Percentiles rank a stretch among this genome's conserved stretches.
Evolutionary conservation across 2,329 filamentous ascomycete species (phyloP).

Genomic region (Lecanoromycetidae sp.): DNA sequence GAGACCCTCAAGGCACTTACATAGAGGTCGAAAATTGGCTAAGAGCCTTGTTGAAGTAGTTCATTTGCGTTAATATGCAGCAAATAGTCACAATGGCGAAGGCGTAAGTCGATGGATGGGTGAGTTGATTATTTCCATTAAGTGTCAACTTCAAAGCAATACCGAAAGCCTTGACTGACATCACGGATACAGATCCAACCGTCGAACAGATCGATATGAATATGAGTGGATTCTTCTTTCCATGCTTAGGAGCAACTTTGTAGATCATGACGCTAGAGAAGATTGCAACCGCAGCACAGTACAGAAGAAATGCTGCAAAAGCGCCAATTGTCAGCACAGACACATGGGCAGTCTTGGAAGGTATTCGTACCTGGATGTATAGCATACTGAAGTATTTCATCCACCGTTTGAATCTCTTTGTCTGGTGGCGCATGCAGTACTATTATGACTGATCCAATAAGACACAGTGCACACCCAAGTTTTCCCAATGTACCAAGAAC

Average conservation of each 20-base stretch:
- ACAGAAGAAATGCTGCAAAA: conserved; percentile 68
- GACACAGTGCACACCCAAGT: conserved; percentile 87
- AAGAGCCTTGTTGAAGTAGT: conserved; percentile 98
- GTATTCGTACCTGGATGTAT: conserved; percentile 65
- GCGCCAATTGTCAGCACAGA: conserved; percentile 18
- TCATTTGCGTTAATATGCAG: conserved; percentile 98
- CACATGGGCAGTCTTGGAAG: conserved; percentile 20
- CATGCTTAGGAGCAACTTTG: conserved; percentile 74
- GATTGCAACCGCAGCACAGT: conserved; percentile 64
- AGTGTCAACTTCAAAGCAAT: conserved; percentile 95
- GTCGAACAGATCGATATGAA: conserved; percentile 97
- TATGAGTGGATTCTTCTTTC: conserved; percentile 89
- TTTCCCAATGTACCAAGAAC: conserved; percentile 82
- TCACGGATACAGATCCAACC: conserved; percentile 92
- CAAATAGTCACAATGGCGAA: conserved; percentile 87
- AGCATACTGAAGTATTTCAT: conserved; percentile 82
- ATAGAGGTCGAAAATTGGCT: conserved; percentile 96
- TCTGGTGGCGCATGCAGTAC: conserved; percentile 94
- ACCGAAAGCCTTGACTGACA: conserved; percentile 97
- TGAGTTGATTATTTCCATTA: conserved; percentile 87
- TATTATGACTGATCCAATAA: conserved; percentile 93
- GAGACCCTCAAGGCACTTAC: conserved; percentile 26
- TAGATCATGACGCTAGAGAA: conserved; percentile 96
- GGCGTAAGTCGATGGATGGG: conserved; percentile 88
- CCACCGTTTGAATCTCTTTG: conserved; percentile 78